Base-by-base conservation (phyloP, 73 alveolate species). In the Paraurostyla sp. region DNA sequence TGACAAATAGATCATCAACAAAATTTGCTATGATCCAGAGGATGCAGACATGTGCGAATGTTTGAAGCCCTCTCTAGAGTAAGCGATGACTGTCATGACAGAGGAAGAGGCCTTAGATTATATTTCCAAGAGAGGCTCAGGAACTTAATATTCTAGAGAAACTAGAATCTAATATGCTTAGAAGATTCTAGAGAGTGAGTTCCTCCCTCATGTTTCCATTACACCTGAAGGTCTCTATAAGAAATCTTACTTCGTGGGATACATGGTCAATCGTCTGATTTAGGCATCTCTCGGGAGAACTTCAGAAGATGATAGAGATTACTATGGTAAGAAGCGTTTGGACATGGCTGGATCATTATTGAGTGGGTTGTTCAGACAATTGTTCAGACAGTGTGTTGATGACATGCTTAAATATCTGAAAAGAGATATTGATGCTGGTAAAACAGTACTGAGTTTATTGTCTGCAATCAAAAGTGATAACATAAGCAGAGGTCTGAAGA, bases 251-350 rank as follows among this genome's bases (percentile, higher is more conserved):
- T 99, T 98, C 92, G 95, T 99, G n/a, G 99, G 99, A 32, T 98
- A 98, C 94, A 99, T 99, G 99, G 97, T 96, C 52, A 92, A 95
- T 85, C 65, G 99, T 57, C 90, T 93, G 40, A 94, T 94, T 33
- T 87, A 92, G 87, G 99, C 99, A 62, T 96, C 97, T 35, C 87
- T 97, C 18, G 99, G 99, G 23, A 94, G 99, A 89, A 95, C 97
- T n/a, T 83, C 81, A n/a, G 99, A 97, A 81, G 99, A 99, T 93
- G 99, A 99, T 85, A 94, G 99, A 89, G 99, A 99, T 91, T 99
- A 99, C 93, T 99, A 97, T 94, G 99, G 99, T 7, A 99, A 99
- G 96, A 99, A 99, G 95, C 97, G 99, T 93, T 88, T 98, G 29
- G 99, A 98, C 91, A 95, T 96, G 98, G 99, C 99, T 30, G 99